Conservation (phyloP, 2,329 filamentous ascomycete genomes). For the Alternaria brassicae region DNA sequence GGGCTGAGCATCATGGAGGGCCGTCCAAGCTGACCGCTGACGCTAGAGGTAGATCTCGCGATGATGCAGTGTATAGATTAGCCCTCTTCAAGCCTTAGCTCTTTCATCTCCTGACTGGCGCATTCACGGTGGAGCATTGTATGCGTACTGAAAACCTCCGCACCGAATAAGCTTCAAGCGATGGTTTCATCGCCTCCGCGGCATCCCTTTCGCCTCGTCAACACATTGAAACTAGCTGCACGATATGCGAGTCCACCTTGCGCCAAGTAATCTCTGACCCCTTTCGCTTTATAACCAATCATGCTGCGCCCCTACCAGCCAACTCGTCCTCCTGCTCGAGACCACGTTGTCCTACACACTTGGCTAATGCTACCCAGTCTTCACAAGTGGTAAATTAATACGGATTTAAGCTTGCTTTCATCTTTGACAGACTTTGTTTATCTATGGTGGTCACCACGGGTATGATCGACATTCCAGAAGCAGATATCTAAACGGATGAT, state of each 20-base stretch:
- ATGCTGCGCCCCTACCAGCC: not conserved
- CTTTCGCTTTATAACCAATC: not conserved
- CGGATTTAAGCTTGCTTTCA: not conserved
- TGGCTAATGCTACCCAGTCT: not conserved
- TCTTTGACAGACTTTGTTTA: not conserved
- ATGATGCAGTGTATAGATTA: not conserved
- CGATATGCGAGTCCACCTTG: not conserved
- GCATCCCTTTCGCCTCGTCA: not conserved
- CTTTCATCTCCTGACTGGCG: not conserved
- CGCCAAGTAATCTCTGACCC: not conserved
- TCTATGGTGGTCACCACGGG: not conserved
- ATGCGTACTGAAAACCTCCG: not conserved
- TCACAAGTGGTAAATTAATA: not conserved
- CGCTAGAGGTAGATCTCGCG: not conserved
- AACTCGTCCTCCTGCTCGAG: not conserved
- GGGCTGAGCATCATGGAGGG: not conserved
- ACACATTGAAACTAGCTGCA: not conserved
- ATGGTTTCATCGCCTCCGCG: not conserved
- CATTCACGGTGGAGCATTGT: not conserved
- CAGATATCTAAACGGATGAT: not conserved
- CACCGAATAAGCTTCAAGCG: not conserved
- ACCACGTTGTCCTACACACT: not conserved
- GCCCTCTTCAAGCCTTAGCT: not conserved
- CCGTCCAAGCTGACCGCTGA: not conserved
- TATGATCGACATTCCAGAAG: not conserved